Evolutionary conservation across 1,284 basidiomycete species (phyloP).

Genomic region (Spongispora temasekensis): DNA sequence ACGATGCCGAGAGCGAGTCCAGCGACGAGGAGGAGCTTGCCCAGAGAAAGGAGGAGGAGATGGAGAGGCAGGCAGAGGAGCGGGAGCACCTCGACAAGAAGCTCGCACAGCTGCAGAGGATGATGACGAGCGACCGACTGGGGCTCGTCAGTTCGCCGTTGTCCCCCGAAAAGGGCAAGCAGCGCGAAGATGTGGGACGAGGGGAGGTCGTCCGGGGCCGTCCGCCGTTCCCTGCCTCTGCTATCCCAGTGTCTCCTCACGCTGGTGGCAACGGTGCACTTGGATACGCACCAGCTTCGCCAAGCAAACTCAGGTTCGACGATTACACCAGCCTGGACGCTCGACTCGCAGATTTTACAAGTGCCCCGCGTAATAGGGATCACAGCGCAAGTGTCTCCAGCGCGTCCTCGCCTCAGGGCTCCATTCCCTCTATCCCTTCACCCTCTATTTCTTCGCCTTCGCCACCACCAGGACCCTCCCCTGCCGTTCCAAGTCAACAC

Average conservation of each 20-base stretch:
- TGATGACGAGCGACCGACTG: conserved; percentile 70
- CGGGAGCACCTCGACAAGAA: conserved; percentile 66
- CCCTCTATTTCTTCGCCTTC: conserved; percentile 51
- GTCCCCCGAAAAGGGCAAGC: conserved; percentile 22
- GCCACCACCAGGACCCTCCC: conserved; percentile 30
- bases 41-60: conserved; percentile 62
- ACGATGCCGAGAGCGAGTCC: conserved; percentile 35
- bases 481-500: conserved; percentile 8
- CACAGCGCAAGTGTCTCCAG: conserved; percentile 71
- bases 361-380: conserved; percentile 27
- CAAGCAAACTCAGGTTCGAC: conserved; percentile 16
- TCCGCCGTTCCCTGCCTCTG: conserved; percentile 34
- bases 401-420: conserved; percentile 68
- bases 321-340: conserved; percentile 34
- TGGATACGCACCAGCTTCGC: conserved; percentile 9
- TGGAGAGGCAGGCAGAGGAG: conserved; percentile 63
- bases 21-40: conserved; percentile 63
- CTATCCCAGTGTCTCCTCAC: conserved; percentile 10
- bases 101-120: conserved; percentile 60
- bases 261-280: conserved; percentile 1
- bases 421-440: conserved; percentile 77
- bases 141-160: conserved; percentile 62
- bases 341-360: conserved; percentile 32
- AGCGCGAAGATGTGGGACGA: conserved; percentile 14
- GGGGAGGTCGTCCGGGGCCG: conserved; percentile 48